Base-by-base conservation (phyloP, 345 rosid genomes). In the Acer campestre region DNA sequence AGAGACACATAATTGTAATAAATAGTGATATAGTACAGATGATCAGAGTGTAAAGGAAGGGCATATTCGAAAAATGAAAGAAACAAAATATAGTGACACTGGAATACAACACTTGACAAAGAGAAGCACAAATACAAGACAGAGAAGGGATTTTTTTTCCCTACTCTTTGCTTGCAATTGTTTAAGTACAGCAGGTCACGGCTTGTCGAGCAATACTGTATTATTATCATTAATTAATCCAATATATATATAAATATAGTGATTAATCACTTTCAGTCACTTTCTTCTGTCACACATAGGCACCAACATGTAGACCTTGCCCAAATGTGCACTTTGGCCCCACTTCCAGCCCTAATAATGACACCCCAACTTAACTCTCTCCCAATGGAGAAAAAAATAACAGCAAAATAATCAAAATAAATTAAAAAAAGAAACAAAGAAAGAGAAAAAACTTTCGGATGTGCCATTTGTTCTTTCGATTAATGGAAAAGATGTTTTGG, bases 251-350 rank as follows among this genome's bases (percentile, higher is more conserved):
- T 68, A 73, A 80, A 61, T 59, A 76, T 68, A 73, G 79, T 79
- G n/a, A 82, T 83, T 82, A 82, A 77, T 75, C 64, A 67, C 78
- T 79, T 76, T 78, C 70, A 77, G 59, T 75, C 84, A 75, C 88
- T 86, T 73, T 74, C 75, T 65, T 68, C 20, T 88, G 90, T 86
- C 89, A 82, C 80, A 85, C 67, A 74, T 77, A 78, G 70, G 84
- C 84, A 82, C 89, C 89, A 88, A 85, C 93, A 88, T 84, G 89
- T 86, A 90, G 91, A 82, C 91, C 91, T 80, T 58, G 74, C 80
- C 74, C 76, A 73, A 77, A 76, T 80, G 84, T 78, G 87, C 84
- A 71, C 46, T 70, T 42, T 53, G 86, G 86, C 68, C 87, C 90
- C 84, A 85, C 84, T 2, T 40, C 64, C 66, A 73, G 53, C 80